Evolutionary conservation across 805 yeast species (phyloP).

Genomic region (Wickerhamomyces alni): DNA sequence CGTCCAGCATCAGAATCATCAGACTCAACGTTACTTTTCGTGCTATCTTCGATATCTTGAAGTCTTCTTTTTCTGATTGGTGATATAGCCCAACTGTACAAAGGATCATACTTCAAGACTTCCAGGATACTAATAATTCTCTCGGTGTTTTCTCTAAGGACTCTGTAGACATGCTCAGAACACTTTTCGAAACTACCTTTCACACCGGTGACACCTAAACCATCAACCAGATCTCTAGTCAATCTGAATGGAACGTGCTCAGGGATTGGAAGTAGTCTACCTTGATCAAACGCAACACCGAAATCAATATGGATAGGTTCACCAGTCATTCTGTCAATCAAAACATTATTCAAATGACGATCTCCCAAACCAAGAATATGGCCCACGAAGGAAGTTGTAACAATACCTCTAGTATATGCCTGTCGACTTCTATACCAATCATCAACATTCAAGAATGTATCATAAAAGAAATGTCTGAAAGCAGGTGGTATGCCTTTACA

Average conservation of each 20-base stretch:
- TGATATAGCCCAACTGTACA: conserved; percentile 86
- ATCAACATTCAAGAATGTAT: conserved; percentile 58
- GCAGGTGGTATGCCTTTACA: conserved; percentile 54
- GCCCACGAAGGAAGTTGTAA: conserved; percentile 83
- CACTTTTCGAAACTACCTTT: conserved; percentile 70
- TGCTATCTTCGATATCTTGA: conserved; percentile 30
- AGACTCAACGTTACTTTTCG: conserved; percentile 6
- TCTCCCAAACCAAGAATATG: conserved; percentile 90
- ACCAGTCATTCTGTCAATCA: conserved; percentile 76
- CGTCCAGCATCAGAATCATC: conserved; percentile 58
- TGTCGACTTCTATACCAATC: conserved; percentile 67
- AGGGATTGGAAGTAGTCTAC: conserved; percentile 75
- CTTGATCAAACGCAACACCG: conserved; percentile 96
- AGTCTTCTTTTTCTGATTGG: conserved; percentile 57
- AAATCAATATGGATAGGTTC: conserved; percentile 94
- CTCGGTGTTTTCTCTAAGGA: conserved; percentile 57
- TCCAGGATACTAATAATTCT: conserved; percentile 77
- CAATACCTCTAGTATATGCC: conserved; percentile 70
- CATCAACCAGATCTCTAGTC: conserved; percentile 88
- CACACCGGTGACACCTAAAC: conserved; percentile 82
- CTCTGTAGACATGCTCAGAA: conserved; percentile 68
- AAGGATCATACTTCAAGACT: conserved; percentile 86
- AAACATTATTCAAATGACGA: conserved; percentile 85
- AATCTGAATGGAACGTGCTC: conserved; percentile 92
- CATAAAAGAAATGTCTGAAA: conserved; percentile 64